Base-by-base conservation (phyloP, 1,284 basidiomycete species). In the Apiotrichum laibachii region DNA sequence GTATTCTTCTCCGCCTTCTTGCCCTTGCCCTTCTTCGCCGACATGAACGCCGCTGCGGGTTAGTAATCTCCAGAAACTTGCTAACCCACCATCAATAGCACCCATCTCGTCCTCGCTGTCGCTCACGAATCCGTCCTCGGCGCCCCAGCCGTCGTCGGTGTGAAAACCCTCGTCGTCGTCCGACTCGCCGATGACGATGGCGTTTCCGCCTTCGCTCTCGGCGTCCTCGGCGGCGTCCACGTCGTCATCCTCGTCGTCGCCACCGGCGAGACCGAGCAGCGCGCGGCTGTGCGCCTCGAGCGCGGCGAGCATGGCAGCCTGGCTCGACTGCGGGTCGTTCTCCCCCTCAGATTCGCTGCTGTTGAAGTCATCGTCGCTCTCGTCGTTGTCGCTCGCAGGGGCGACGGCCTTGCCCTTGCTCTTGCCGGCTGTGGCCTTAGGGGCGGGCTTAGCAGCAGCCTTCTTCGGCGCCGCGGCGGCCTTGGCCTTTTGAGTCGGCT, bases 231-330 rank as follows among this genome's bases (percentile, higher is more conserved):
- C 57, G 18, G 49, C 63, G 19, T 50, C 60, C 26, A 63, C 67
- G 16, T 61, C 65, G 16, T 49, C 37, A 42, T 46, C 19, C 34
- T 65, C 69, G 48, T 71, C 72, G 7, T 60, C 67, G 7, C 58
- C 43, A 53, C 52, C 61, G 5, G 46, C 39, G 2, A 73, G 33
- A 9, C 76, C 77, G 13, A 79, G 65, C 68, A 79, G 71, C 2
- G 72, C 67, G 31, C 72, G 61, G 19, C 69, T 65, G 56, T 76
- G 76, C 8, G 77, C 78, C 62, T 78, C 67, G 2, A 79, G 69
- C 2, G 69, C 70, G 16, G 72, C 75, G 10, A 79, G 66, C 76
- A 77, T 77, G 1, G 72, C 68, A 5, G 66, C 62, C 43, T 66
- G 59, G 26, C 65, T 59, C n/a, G 62, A 59, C 9, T 56, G 57